Conservation (phyloP, 306 rosid species). For the Clitoria ternatea region DNA sequence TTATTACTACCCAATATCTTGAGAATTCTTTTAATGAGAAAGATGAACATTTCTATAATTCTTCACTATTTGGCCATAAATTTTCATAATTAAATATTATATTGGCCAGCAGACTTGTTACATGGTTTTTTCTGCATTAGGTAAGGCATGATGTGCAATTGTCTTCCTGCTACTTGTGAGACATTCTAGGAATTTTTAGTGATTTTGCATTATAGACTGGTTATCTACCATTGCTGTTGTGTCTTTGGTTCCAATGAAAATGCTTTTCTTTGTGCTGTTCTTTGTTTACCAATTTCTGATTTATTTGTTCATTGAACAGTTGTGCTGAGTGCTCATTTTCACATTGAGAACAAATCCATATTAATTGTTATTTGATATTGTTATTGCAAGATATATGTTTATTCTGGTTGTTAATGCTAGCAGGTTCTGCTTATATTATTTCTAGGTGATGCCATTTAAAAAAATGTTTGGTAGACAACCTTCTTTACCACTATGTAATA, state of each 20-base stretch:
- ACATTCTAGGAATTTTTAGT: too few species aligned
- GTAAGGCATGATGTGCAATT: too few species aligned
- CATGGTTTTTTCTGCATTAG: background rate
- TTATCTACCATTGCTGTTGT: background rate
- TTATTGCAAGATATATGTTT: conserved; percentile 16
- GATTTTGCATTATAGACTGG: too few species aligned
- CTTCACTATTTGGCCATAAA: background rate
- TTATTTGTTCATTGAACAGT: background rate
- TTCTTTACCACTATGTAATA: conserved; percentile 65
- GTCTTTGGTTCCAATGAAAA: background rate
- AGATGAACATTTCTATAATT: background rate
- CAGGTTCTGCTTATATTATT: conserved; percentile 25
- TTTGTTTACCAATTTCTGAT: conserved; percentile 2
- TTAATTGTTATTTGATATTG: too few species aligned
- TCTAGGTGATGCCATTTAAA: conserved; percentile 88
- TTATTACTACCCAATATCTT: background rate
- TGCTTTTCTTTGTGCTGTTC: background rate
- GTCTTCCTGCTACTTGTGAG: too few species aligned
- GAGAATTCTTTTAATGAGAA: background rate
- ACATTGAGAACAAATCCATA: too few species aligned
- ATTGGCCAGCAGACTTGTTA: background rate
- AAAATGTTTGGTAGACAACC: conserved; percentile 68
- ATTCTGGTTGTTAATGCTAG: conserved; percentile 26
- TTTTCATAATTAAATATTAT: too few species aligned
- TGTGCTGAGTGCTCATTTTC: too few species aligned